Percentiles rank a stretch among this genome's conserved stretches.
Conservation (phyloP, 2,329 filamentous ascomycete genomes). For the Fusarium verrucosum region DNA sequence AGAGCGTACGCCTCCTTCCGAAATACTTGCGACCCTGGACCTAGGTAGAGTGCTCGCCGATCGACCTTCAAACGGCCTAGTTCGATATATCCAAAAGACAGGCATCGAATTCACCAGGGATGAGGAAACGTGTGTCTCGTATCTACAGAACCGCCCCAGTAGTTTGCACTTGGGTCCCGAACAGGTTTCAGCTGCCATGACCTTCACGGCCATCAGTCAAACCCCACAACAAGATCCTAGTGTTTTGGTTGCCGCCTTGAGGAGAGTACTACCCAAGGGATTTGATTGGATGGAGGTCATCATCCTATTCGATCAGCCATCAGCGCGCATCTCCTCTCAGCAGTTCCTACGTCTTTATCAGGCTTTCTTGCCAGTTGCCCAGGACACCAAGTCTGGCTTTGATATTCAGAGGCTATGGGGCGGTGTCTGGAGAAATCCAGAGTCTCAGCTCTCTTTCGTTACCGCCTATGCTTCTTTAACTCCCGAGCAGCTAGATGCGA, state of each 20-base stretch:
- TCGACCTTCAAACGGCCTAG: conserved; percentile 64
- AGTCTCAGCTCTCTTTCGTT: conserved; percentile 94
- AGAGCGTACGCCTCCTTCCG: conserved; percentile 72
- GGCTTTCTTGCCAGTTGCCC: conserved; percentile 77
- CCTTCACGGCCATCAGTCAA: conserved; percentile 70
- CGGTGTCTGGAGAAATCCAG: conserved; percentile 83
- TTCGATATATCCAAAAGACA: conserved; percentile 75
- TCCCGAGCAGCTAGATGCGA: conserved; percentile 81
- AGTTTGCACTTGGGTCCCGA: conserved; percentile 76
- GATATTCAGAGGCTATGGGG: conserved; percentile 93
- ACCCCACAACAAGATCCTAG: conserved; percentile 63
- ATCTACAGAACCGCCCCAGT: conserved; percentile 62
- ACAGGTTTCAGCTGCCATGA: conserved; percentile 82
- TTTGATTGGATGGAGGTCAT: conserved; percentile 79
- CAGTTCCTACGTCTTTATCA: conserved; percentile 87
- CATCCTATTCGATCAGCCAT: conserved; percentile 80
- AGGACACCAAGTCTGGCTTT: conserved; percentile 61
- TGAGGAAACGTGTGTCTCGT: conserved; percentile 69
- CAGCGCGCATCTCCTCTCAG: conserved; percentile 76
- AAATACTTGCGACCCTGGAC: conserved; percentile 76
- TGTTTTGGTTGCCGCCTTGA: conserved; percentile 68
- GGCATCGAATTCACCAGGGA: conserved; percentile 80
- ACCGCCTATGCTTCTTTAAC: conserved; percentile 83
- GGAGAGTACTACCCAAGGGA: conserved; percentile 68
- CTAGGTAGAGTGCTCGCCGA: conserved; percentile 72